Conservation (phyloP, 78 protist genomes). For the Tieghemostelium lacteum region DNA sequence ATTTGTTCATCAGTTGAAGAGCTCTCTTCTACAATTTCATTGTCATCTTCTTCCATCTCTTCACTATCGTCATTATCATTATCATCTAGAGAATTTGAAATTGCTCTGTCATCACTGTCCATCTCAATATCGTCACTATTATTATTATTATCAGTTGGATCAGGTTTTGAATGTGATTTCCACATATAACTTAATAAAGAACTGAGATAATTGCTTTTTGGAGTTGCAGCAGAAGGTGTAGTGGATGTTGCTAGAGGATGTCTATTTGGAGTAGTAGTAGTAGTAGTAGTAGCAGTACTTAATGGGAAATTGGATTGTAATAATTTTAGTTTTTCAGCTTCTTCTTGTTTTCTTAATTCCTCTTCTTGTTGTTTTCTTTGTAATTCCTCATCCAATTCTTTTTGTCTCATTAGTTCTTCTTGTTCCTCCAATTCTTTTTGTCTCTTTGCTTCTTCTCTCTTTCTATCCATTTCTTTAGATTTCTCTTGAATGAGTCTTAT, state of each 20-base stretch:
- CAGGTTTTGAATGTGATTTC: background rate
- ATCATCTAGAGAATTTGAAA: too few relatives aligned
- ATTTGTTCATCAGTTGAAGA: background rate
- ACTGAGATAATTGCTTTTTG: background rate
- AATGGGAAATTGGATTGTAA: conserved; percentile 4
- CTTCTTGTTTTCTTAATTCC: conserved; percentile 8
- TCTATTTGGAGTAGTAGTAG: background rate
- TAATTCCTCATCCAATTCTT: conserved; percentile 8
- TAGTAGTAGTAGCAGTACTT: background rate
- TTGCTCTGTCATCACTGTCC: background rate
- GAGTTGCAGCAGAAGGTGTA: background rate
- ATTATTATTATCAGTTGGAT: background rate
- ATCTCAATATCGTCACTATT: background rate
- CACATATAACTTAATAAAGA: background rate
- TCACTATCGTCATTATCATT: background rate
- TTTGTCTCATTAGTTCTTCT: conserved; percentile 11
- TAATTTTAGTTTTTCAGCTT: conserved; percentile 11
- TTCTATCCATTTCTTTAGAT: conserved; percentile 8
- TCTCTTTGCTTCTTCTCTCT: conserved; percentile 4
- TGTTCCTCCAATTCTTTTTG: conserved; percentile 9
- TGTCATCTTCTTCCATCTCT: background rate
- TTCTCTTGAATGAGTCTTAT: too few relatives aligned
- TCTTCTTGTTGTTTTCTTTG: conserved; percentile 6
- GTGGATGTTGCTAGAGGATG: background rate
- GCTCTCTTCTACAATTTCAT: background rate